These are phyloP conservation scores for Exophiala mesophila DNA, from an alignment of 2,329 filamentous ascomycete species.

Conservation along the genomic window DNA sequence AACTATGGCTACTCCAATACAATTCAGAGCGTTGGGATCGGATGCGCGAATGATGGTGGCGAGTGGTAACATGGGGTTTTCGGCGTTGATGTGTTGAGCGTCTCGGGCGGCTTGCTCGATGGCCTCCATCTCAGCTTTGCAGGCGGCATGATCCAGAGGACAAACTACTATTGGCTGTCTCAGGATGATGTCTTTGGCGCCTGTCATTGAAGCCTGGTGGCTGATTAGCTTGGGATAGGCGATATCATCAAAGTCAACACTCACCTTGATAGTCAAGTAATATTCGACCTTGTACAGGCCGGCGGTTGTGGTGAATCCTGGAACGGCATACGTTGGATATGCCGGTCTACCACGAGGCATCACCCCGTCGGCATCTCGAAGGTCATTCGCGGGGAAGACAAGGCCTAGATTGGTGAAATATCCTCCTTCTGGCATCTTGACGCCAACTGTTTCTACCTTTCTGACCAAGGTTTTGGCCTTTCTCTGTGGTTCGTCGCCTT, in stretches of 20 bases:
- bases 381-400: constrained; percentile 83
- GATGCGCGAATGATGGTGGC: constrained; percentile 73
- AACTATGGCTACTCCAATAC: constrained; percentile 59
- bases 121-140: constrained; percentile 97
- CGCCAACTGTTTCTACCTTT: constrained; percentile 72
- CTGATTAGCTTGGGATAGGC: too few species aligned
- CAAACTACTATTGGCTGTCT: constrained; percentile 94
- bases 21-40: constrained; percentile 60
- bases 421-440: constrained; percentile 82
- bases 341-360: constrained; percentile 77
- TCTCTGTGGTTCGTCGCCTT: constrained; percentile 88
- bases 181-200: constrained; percentile 79
- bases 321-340: constrained; percentile 84
- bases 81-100: constrained; percentile 77
- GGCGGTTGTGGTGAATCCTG: constrained; percentile 87
- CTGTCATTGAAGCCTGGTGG: constrained; percentile 74
- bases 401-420: constrained; percentile 90
- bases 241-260: constrained; percentile 12
- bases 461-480: constrained; percentile 84
- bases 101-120: constrained; percentile 96
- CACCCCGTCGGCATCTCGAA: constrained; percentile 81
- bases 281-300: constrained; percentile 98
- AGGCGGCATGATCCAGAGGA: constrained; percentile 88
- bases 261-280: constrained; percentile 87
- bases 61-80: constrained; percentile 88